Evolutionary conservation across 2,329 filamentous ascomycete genomes (phyloP), one percentile per base, ranked within the genome.

Genomic region (Xylariaceae sp.): DNA sequence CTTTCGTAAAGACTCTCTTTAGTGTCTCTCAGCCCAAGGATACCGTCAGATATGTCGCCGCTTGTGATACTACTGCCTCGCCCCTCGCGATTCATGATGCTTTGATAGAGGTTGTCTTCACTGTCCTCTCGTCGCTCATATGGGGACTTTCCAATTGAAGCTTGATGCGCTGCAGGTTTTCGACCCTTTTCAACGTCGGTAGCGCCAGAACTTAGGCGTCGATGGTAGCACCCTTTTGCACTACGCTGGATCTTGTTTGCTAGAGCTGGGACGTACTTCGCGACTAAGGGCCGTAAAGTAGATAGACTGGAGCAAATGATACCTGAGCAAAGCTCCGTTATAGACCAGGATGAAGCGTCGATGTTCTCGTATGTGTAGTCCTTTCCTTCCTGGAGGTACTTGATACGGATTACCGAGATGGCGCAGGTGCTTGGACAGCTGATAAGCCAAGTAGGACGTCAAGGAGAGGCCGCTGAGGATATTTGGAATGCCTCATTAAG

Each of bases 311-410:
- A 59, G 51, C 65, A 68, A 17, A 56, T 64, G 19, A 69, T 61
- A 10, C 62, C 66, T 1, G 60, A 65, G 49, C 57, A 60, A 3
- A 68, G 45, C 47, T 69, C 66, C 40, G 55, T 58, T 33, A 67
- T 58, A 33, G 64, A 67, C 66, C 66, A 69, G 42, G 55, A 58
- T 1, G 65, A 64, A 2, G 60, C 59, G 21, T 59, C 59, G 3
- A 68, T 59, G 43, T 69, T 69, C 43, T 68, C 62, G 55, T 63
- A 69, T 2, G 66, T 66, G 21, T 62, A 57, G 48, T 70, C 67
- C 3, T 54, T 45, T 16, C 60, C 61, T 11, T 64, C 55, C 3
- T 59, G 47, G 22, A 69, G 61, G 43, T 63, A 69, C 27, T 63
- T 62, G 35, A 70, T 59, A 17, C 68, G 64, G 43, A 69, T 64